phyloP scores from a whole-genome alignment of 139 green algal genomes.

The Auxenochlorella protothecoides region DNA sequence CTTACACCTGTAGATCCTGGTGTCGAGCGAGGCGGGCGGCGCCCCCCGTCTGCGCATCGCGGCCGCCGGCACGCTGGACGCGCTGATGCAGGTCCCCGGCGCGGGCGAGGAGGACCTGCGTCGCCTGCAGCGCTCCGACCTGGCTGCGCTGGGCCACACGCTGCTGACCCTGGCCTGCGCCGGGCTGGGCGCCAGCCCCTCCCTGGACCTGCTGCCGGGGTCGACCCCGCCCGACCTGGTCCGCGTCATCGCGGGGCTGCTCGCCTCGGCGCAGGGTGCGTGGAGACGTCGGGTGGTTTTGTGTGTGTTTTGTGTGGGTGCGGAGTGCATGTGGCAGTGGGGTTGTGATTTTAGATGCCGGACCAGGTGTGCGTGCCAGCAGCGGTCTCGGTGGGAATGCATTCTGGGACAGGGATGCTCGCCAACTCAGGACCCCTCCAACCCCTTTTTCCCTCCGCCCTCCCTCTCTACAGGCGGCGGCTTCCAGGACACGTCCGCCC shows the following conservation, averaged over 20 bases:
- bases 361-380: too few relatives aligned
- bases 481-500: too few relatives aligned
- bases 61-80: background rate
- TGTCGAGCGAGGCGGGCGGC: background rate
- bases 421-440: too few relatives aligned
- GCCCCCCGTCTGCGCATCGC: background rate
- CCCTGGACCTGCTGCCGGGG: conserved; percentile 43
- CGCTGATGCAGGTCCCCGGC: too few relatives aligned
- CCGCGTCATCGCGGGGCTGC: conserved; percentile 47
- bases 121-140: conserved; percentile 24
- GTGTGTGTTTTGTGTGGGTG: too few relatives aligned
- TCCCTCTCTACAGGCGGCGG: too few relatives aligned
- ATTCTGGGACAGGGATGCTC: too few relatives aligned
- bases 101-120: too few relatives aligned
- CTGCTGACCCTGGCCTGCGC: conserved; percentile 70
- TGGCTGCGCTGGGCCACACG: conserved; percentile 52
- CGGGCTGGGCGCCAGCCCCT: conserved; percentile 19
- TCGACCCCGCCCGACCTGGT: conserved; percentile 62
- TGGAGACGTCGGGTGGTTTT: too few relatives aligned
- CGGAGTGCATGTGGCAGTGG: too few relatives aligned
- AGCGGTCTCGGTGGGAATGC: background rate
- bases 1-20: conserved; percentile 9
- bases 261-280: conserved; percentile 21
- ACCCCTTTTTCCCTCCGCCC: too few relatives aligned
- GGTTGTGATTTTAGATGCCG: too few relatives aligned